A percentile compares a stretch with the other conserved stretches of the same genome.
Conservation (phyloP, 495 filamentous ascomycete genomes). For the Aspergillus baeticus region DNA sequence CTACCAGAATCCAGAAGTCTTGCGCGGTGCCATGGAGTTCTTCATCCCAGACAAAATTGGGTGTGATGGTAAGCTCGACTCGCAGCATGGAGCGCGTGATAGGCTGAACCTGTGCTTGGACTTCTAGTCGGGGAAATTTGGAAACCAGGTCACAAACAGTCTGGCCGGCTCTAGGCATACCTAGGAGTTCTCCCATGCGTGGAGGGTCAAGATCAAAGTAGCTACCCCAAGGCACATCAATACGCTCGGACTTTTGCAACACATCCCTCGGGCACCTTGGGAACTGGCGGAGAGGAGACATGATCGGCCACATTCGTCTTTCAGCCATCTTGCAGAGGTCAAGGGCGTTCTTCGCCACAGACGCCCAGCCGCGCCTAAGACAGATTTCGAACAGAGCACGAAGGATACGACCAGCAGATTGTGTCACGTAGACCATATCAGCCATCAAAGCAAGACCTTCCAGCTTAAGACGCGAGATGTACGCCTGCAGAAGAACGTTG, state of each 20-base stretch:
- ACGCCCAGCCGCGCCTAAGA: slow-evolving; percentile 93
- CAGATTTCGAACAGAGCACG: slow-evolving; percentile 96
- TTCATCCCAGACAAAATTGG: slow-evolving; percentile 96
- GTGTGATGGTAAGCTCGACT: slow-evolving; percentile 87
- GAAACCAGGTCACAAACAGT: slow-evolving; percentile 80
- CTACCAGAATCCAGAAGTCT: slow-evolving; percentile 94
- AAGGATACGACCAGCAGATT: slow-evolving; percentile 94
- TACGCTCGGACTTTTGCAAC: slow-evolving; percentile 85
- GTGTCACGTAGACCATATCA: slow-evolving; percentile 97
- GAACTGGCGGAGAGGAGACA: slow-evolving; percentile 94
- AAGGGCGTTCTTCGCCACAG: slow-evolving; percentile 86
- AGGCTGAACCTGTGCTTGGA: slow-evolving; percentile 90
- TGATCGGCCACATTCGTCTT: slow-evolving; percentile 98
- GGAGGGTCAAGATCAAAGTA: slow-evolving; percentile 97
- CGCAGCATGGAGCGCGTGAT: slow-evolving; percentile 96
- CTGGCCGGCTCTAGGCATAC: slow-evolving; percentile 85
- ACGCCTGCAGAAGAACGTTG: slow-evolving; percentile 97
- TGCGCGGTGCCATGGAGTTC: slow-evolving; percentile 82
- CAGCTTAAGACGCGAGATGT: slow-evolving; percentile 91
- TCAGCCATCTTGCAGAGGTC: slow-evolving; percentile 99
- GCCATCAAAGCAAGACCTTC: slow-evolving; percentile 96
- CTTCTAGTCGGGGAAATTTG: slow-evolving; percentile 89
- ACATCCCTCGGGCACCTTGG: slow-evolving; percentile 79
- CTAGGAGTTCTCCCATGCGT: slow-evolving; percentile 93
- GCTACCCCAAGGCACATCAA: slow-evolving; percentile 88